These are phyloP conservation scores for Oryza australiensis DNA, from an alignment of 176 grass and related monocot species.

Conservation along the genomic window DNA sequence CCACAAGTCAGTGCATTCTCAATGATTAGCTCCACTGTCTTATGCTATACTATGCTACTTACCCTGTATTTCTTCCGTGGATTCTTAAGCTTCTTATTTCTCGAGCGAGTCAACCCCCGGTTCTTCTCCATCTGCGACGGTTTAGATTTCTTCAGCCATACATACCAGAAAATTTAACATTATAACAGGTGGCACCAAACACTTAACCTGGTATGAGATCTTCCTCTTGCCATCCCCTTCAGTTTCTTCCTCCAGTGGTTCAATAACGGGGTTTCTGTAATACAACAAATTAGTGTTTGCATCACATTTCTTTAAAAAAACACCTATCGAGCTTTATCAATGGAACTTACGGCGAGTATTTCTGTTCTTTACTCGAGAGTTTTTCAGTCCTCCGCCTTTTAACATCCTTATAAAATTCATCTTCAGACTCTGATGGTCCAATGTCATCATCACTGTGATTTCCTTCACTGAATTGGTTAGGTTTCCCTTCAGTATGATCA, in stretches of 20 bases:
- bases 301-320: not conserved
- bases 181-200: not conserved
- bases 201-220: slow-evolving; percentile 78
- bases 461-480: slow-evolving; percentile 24
- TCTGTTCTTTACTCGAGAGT: slow-evolving; percentile 52
- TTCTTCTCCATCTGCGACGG: slow-evolving; percentile 88
- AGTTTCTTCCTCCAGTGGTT: slow-evolving; percentile 49
- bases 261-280: slow-evolving; percentile 45
- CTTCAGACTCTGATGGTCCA: slow-evolving; percentile 52
- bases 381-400: slow-evolving; percentile 68
- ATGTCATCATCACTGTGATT: slow-evolving; percentile 27
- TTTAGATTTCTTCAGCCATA: slow-evolving; percentile 15
- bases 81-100: slow-evolving; percentile 86
- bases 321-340: not conserved
- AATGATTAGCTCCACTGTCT: not conserved
- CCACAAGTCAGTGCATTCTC: not conserved
- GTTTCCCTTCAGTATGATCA: slow-evolving; percentile 24
- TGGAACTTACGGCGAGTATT: slow-evolving; percentile 45
- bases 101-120: slow-evolving; percentile 71
- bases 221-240: slow-evolving; percentile 87
- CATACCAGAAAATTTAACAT: not conserved
- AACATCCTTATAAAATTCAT: slow-evolving; percentile 79
- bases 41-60: not conserved
- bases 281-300: slow-evolving; percentile 8
- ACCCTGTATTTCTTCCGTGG: slow-evolving; percentile 99